phyloP scores from a whole-genome alignment of 352 stramenopile species.

The Globisporangium uncinulatum region DNA sequence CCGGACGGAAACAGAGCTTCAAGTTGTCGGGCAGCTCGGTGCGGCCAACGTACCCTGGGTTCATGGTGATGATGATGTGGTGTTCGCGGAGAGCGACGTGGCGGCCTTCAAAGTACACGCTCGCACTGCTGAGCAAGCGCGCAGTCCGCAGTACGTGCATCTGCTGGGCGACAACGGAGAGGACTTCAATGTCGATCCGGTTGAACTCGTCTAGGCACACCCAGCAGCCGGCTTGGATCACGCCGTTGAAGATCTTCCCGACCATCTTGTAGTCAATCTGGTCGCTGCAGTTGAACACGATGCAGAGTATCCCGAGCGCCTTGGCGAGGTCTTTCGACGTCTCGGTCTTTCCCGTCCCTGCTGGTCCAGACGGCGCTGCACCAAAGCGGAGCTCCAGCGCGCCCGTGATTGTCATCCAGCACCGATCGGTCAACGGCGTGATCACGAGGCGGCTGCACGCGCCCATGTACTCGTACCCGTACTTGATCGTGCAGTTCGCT shows the following conservation, averaged over 20 bases:
- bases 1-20: constrained; percentile 76
- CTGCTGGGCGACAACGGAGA: constrained; percentile 86
- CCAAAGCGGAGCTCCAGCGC: constrained; percentile 87
- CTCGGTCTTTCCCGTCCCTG: constrained; percentile 92
- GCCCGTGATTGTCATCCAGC: constrained; percentile 92
- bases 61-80: constrained; percentile 88
- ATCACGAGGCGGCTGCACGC: constrained; percentile 89
- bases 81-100: constrained; percentile 54
- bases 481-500: constrained; percentile 65
- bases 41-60: constrained; percentile 72
- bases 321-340: constrained; percentile 93
- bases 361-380: constrained; percentile 82
- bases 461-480: constrained; percentile 92
- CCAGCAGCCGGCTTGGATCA: constrained; percentile 76
- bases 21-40: constrained; percentile 84
- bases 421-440: constrained; percentile 91
- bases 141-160: constrained; percentile 66
- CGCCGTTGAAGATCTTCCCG: constrained; percentile 82
- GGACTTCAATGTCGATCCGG: constrained; percentile 83
- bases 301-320: constrained; percentile 88
- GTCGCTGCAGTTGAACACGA: constrained; percentile 96
- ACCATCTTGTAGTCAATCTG: constrained; percentile 92
- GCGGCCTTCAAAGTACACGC: constrained; percentile 54
- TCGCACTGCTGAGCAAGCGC: constrained; percentile 20
- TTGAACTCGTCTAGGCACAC: constrained; percentile 90